Percentiles rank a stretch among this genome's conserved stretches.
These are phyloP conservation scores for Pleurotus tuber-regium DNA, from an alignment of 768 basidiomycete species.

Conservation along the genomic window DNA sequence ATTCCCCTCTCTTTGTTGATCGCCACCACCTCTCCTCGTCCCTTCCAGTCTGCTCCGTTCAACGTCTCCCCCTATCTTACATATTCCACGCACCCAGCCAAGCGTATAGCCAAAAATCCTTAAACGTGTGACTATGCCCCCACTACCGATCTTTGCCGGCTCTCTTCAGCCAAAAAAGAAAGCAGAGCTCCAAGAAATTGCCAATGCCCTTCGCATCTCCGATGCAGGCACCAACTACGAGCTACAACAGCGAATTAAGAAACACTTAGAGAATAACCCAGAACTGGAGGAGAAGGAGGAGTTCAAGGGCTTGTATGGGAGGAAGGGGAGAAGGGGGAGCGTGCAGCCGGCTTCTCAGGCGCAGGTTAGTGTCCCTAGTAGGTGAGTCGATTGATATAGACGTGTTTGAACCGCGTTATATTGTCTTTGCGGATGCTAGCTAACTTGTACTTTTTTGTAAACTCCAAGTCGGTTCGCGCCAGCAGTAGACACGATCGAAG, in stretches of 20 bases:
- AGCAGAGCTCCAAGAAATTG: constrained; percentile 61
- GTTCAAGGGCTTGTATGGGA: constrained; percentile 55
- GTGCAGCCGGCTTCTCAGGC: constrained; percentile 17
- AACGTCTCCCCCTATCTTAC: background rate
- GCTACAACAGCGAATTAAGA: constrained; percentile 57
- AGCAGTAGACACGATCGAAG: constrained; percentile 2
- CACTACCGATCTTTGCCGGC: constrained; percentile 30
- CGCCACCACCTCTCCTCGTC: constrained; percentile 19
- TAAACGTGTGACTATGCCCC: constrained; percentile 28
- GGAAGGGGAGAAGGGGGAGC: constrained; percentile 38
- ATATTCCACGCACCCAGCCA: background rate
- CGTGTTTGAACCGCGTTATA: too few species aligned
- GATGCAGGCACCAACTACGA: constrained; percentile 64
- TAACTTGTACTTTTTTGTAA: too few species aligned
- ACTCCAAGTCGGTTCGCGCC: constrained; percentile 13
- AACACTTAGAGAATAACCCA: constrained; percentile 57
- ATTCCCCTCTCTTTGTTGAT: constrained; percentile 23
- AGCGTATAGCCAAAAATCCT: constrained; percentile 31
- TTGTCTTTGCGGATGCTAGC: too few species aligned
- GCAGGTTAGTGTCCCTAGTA: too few species aligned
- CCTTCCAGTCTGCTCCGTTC: background rate
- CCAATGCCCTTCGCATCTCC: constrained; percentile 47
- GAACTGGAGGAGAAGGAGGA: constrained; percentile 53
- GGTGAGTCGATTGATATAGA: too few species aligned
- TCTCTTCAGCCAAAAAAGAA: constrained; percentile 67